Evolutionary conservation across 176 grass and related monocot genomes (phyloP).

Genomic region (Dactylis glomerata): DNA sequence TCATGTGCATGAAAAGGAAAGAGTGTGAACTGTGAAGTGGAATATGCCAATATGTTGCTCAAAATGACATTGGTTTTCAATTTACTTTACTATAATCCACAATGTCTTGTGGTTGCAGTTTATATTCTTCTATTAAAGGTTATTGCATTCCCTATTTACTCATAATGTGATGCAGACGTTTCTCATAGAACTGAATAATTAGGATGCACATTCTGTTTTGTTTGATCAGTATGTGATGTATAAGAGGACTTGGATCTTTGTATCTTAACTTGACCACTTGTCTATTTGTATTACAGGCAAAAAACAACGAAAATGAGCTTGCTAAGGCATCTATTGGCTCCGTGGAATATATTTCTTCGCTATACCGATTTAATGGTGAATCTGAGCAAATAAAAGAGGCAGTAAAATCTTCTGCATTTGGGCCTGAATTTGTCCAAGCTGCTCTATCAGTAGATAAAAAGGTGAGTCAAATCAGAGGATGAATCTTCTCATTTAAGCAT

Average conservation of each 20-base stretch:
- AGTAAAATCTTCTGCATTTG: conserved; percentile 62
- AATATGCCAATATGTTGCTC: background rate
- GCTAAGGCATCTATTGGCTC: conserved; percentile 93
- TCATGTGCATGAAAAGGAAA: background rate
- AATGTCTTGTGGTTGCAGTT: background rate
- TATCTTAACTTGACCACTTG: conserved; percentile 5
- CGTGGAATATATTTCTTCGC: conserved; percentile 84
- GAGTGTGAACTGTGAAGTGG: background rate
- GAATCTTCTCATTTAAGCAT: conserved; percentile 20
- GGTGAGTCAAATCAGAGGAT: conserved; percentile 34
- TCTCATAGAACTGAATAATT: conserved; percentile 13
- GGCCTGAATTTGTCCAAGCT: conserved; percentile 92
- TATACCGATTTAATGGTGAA: conserved; percentile 72
- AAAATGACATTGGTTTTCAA: background rate
- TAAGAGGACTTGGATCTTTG: conserved; percentile 9
- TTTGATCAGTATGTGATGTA: background rate
- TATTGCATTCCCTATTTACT: background rate
- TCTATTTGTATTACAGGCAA: conserved; percentile 49
- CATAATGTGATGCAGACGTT: background rate
- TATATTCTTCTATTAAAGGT: background rate
- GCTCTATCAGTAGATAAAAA: conserved; percentile 92
- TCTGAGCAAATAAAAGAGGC: conserved; percentile 78
- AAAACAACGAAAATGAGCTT: conserved; percentile 39
- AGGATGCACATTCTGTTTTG: background rate
- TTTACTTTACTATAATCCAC: background rate